phyloP scores from a whole-genome alignment of 345 rosid species.

The Eucalyptus sp. region DNA sequence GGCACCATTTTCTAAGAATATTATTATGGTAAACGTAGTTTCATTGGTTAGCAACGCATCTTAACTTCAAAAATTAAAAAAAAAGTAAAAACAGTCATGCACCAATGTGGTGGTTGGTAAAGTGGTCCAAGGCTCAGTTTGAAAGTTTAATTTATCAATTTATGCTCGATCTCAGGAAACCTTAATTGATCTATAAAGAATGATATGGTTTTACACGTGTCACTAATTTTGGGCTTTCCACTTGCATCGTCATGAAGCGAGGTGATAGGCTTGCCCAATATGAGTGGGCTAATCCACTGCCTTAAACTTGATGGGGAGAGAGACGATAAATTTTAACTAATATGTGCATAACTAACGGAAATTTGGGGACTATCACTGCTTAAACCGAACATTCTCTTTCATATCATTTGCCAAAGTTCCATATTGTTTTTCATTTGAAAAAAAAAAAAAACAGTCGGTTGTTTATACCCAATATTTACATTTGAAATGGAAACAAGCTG shows the following conservation, averaged over 20 bases:
- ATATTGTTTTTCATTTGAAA: too few relatives aligned
- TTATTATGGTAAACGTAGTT: neutral
- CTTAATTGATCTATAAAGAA: neutral
- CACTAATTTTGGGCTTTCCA: neutral
- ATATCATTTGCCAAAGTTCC: too few relatives aligned
- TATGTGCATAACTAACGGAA: neutral
- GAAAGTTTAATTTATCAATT: neutral
- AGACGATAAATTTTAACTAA: neutral
- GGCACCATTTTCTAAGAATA: neutral
- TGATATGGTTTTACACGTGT: rapidly evolving
- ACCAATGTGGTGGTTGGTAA: too few relatives aligned
- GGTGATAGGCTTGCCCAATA: neutral
- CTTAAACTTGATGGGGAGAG: neutral
- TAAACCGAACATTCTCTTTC: too few relatives aligned
- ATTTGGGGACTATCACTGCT: neutral
- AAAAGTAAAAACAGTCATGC: neutral
- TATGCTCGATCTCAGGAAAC: neutral
- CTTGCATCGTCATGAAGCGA: neutral
- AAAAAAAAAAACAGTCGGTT: too few relatives aligned
- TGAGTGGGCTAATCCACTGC: neutral
- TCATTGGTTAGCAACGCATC: neutral
- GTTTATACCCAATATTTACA: too few relatives aligned
- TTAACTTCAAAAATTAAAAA: neutral
- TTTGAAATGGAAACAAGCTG: neutral
- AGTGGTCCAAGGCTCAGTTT: neutral